Percentiles rank a stretch among this genome's conserved stretches.
Conservation (phyloP, 108 stramenopile genomes). For the Pseudonitzschia delicatissima region DNA sequence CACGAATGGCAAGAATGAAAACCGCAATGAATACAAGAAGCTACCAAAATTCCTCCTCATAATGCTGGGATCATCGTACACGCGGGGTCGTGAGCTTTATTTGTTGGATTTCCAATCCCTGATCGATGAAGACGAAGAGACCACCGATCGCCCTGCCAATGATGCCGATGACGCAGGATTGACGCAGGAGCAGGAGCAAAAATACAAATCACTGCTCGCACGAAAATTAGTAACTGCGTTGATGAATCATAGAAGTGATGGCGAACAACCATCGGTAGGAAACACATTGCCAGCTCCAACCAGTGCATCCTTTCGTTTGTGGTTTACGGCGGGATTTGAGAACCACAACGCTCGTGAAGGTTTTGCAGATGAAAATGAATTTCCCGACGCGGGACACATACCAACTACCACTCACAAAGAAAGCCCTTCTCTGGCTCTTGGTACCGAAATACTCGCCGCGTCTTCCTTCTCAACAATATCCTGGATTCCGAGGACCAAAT, state of each 20-base stretch:
- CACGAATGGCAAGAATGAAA: background rate
- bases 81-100: slow-evolving; percentile 3
- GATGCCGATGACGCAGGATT: background rate
- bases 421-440: too few species aligned
- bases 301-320: slow-evolving; percentile 13
- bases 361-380: background rate
- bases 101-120: slow-evolving; percentile 1
- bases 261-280: background rate
- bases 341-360: background rate
- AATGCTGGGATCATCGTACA: slow-evolving; percentile 3
- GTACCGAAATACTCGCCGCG: background rate
- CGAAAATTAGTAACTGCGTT: background rate
- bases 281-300: background rate
- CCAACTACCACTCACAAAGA: too few species aligned
- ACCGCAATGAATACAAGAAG: background rate
- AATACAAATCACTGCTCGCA: background rate
- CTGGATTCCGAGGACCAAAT: slow-evolving; percentile 3
- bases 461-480: background rate
- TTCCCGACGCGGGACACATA: too few species aligned
- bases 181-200: background rate
- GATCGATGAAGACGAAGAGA: background rate
- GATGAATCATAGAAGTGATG: background rate
- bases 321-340: slow-evolving; percentile 3
- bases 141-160: background rate
- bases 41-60: background rate